Conservation (phyloP, 306 rosid genomes). For the Medicago ruthenica region DNA sequence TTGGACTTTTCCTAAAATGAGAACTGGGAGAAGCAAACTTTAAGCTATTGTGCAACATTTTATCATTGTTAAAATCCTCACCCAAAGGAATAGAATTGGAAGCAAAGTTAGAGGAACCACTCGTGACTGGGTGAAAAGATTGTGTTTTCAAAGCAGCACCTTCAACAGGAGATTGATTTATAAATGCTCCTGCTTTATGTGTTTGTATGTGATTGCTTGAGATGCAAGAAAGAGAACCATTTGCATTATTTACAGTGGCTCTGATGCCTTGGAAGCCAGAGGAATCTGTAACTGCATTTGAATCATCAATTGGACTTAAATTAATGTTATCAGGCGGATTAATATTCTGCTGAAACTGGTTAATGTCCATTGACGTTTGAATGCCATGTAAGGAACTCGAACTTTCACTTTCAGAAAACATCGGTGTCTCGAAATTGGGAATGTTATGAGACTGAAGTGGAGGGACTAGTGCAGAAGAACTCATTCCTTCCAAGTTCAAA, state of each 20-base stretch:
- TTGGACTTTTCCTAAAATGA: background rate
- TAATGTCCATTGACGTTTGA: conserved; percentile 48
- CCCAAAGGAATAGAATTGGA: background rate
- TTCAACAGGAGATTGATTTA: conserved; percentile 53
- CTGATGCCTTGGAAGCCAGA: background rate
- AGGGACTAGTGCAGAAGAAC: conserved; percentile 55
- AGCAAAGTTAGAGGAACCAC: conserved; percentile 48
- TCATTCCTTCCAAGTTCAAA: conserved; percentile 55
- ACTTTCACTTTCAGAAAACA: conserved; percentile 56
- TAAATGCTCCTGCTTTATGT: conserved; percentile 44
- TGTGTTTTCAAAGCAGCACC: conserved; percentile 34
- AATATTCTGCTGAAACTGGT: conserved; percentile 55
- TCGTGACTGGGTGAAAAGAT: conserved; percentile 45
- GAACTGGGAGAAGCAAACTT: background rate
- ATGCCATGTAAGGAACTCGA: conserved; percentile 49
- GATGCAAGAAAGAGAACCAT: background rate
- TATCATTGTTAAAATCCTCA: background rate
- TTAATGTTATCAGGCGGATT: conserved; percentile 42
- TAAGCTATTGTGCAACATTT: background rate
- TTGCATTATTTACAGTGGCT: background rate
- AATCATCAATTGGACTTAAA: conserved; percentile 41
- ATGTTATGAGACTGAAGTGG: conserved; percentile 52
- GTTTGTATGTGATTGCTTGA: conserved; percentile 33
- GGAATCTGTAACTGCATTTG: background rate
- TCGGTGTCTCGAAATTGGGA: conserved; percentile 38